phyloP scores from a whole-genome alignment of 805 yeast genomes.

The Wickerhamiella australiensis region DNA sequence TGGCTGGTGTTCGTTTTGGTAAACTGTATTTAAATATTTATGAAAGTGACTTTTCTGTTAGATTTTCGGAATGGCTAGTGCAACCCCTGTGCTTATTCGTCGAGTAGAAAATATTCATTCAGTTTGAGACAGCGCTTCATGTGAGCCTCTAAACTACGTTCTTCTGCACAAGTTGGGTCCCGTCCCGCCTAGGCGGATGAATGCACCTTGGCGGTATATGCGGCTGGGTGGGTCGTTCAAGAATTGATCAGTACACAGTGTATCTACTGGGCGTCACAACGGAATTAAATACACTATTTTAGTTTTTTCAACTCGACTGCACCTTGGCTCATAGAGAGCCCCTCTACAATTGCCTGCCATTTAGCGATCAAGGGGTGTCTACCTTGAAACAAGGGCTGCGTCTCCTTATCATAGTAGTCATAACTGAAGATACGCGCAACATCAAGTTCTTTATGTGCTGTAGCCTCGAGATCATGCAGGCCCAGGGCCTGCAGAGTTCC shows the following conservation, averaged over 20 bases:
- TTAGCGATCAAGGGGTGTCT: conserved; percentile 33
- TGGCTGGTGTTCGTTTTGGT: conserved; percentile 99
- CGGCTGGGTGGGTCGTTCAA: too few species aligned
- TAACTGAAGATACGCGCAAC: conserved; percentile 47
- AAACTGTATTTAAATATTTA: conserved; percentile 9
- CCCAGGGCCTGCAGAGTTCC: conserved; percentile 39
- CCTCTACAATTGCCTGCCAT: conserved; percentile 32
- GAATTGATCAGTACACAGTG: too few species aligned
- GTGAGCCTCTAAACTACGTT: too few species aligned
- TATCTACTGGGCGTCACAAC: too few species aligned
- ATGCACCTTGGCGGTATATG: too few species aligned
- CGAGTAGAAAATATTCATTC: too few species aligned
- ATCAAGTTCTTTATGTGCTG: conserved; percentile 37
- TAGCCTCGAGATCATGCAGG: conserved; percentile 25
- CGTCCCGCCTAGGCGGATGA: too few species aligned
- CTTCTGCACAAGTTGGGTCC: too few species aligned
- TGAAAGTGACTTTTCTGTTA: background rate
- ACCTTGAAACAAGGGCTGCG: conserved; percentile 22
- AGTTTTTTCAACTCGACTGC: background rate
- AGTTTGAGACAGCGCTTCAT: too few species aligned
- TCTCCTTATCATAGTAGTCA: conserved; percentile 39
- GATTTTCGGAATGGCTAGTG: too few species aligned
- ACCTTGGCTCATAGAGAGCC: background rate
- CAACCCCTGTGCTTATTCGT: too few species aligned
- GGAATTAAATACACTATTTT: background rate